Percentiles rank a stretch among this genome's conserved stretches.
Evolutionary conservation across 352 stramenopile genomes (phyloP).

Genomic region (Globisporangium spinosum): DNA sequence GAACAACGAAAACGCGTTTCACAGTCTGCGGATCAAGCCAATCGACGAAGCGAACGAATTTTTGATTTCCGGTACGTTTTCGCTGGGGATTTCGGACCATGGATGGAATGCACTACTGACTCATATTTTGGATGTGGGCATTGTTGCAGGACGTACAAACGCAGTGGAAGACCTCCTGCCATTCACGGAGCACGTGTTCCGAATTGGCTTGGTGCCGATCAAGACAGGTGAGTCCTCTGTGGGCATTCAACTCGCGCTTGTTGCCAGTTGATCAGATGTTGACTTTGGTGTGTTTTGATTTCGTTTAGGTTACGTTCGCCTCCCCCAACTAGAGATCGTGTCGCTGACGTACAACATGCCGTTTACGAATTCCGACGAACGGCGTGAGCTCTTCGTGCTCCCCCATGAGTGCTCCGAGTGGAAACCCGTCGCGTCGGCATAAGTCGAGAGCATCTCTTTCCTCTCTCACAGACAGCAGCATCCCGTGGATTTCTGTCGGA

Average conservation of each 20-base stretch:
- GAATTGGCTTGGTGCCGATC: slow-evolving; percentile 63
- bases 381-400: slow-evolving; percentile 73
- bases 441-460: background rate
- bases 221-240: slow-evolving; percentile 53
- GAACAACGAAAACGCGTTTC: slow-evolving; percentile 74
- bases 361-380: slow-evolving; percentile 64
- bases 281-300: slow-evolving; percentile 13
- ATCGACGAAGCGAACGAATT: slow-evolving; percentile 71
- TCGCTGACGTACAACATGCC: slow-evolving; percentile 66
- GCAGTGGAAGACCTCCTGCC: slow-evolving; percentile 71
- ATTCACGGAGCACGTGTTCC: slow-evolving; percentile 58
- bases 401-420: slow-evolving; percentile 55
- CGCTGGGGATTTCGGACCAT: background rate
- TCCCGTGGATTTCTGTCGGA: background rate
- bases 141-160: slow-evolving; percentile 54
- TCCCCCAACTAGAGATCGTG: slow-evolving; percentile 74
- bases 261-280: background rate
- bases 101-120: background rate
- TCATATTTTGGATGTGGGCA: background rate
- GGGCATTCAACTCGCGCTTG: background rate
- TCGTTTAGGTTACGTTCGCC: slow-evolving; percentile 50
- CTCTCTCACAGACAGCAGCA: background rate
- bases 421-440: slow-evolving; percentile 18
- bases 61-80: slow-evolving; percentile 54
- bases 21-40: slow-evolving; percentile 67